Evolutionary conservation across 352 stramenopile genomes (phyloP), one percentile per base, ranked within the genome.

Genomic region (Globisporangium perplexum): DNA sequence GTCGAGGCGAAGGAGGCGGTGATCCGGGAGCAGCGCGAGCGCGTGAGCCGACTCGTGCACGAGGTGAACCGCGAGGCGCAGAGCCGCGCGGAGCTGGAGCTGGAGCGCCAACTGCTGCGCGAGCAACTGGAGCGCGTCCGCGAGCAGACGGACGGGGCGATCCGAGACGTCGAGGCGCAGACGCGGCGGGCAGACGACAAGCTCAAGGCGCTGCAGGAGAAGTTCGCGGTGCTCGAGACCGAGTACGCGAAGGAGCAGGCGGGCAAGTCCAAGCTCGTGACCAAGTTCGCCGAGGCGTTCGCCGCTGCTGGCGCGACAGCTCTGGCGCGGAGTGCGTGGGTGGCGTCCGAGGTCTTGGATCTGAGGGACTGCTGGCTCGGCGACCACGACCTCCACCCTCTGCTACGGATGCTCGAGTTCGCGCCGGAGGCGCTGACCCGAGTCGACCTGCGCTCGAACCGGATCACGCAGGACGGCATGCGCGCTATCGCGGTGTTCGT

Each of bases 361-460:
- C 51, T 85, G 20, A 59, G 73, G 8, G 65, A 83, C 30, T 88
- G 77, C 50, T 79, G 57, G 53, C 60, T 92, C 1, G 36, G 60
- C 10, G 77, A 90, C 49, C 62, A 69, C 17, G 82, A 92, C 41
- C 28, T 83, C 20, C 46, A 44, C 2, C 58, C 65, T 1, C 47
- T 92, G 31, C 52, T 82, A 26, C 68, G 62, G 12, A 71, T 74
- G 53, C 44, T 88, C 12, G 58, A 77, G 47, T 42, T 45, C 55
- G 57, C 70, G 22, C 43, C 42, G 0, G 31, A 55, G 0, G 56
- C 46, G 30, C 50, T 81, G 35, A 59, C 54, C 0, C 61, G 63
- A 0, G 35, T 92, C 15, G 82, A 92, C 55, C 55, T 92, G 23
- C 67, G 79, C 15, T 64, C 42, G 41, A 90, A 92, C 43, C 69